Evolutionary conservation across 2,329 filamentous ascomycete species (phyloP).

Genomic region (Pseudocercospora fuligena): DNA sequence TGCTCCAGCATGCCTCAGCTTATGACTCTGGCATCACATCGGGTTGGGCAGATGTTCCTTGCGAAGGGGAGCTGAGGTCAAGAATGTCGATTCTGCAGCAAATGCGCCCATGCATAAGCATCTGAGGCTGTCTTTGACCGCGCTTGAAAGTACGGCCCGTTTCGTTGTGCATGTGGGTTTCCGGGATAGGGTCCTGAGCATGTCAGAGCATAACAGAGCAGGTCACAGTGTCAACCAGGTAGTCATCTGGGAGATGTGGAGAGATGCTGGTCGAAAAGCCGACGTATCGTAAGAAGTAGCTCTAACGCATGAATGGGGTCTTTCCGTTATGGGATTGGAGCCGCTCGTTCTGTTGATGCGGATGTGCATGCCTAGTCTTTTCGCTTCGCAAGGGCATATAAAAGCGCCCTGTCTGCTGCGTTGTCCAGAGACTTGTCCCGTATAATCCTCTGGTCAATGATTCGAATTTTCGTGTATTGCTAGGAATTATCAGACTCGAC

Average conservation of each 20-base stretch:
- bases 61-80: not conserved
- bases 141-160: not conserved
- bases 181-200: not conserved
- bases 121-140: not conserved
- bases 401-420: not conserved
- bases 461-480: not conserved
- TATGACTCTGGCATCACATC: not conserved
- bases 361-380: constrained; percentile 10
- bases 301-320: not conserved
- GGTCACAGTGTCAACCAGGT: constrained; percentile 9
- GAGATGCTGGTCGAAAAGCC: constrained; percentile 6
- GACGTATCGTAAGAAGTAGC: constrained; percentile 1
- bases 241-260: not conserved
- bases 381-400: constrained; percentile 8
- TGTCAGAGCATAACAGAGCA: constrained; percentile 12
- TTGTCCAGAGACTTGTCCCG: not conserved
- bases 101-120: constrained; percentile 1
- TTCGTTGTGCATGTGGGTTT: constrained; percentile 1
- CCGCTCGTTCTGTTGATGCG: constrained; percentile 11
- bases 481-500: too few relatives aligned
- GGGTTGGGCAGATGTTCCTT: too few relatives aligned
- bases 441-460: not conserved
- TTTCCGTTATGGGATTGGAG: not conserved
- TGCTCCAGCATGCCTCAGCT: not conserved
- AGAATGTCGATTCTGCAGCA: not conserved